phyloP scores from a whole-genome alignment of 495 filamentous ascomycete species.

The Tuber indicum region DNA sequence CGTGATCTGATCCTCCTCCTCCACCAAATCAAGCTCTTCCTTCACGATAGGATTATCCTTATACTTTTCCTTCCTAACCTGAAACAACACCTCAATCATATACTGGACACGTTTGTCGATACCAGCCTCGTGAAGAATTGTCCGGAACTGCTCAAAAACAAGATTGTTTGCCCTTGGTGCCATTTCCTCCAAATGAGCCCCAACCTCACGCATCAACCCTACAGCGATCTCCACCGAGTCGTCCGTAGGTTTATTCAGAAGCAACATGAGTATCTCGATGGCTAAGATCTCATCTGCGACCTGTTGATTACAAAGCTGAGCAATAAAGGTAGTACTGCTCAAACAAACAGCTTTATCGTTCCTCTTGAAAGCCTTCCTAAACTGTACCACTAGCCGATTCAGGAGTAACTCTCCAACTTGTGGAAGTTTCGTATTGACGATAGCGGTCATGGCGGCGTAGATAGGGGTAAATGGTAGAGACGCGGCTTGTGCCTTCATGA shows the following conservation, averaged over 20 bases:
- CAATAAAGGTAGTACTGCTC: slow-evolving; percentile 85
- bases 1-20: slow-evolving; percentile 96
- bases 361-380: slow-evolving; percentile 89
- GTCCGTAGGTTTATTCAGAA: slow-evolving; percentile 90
- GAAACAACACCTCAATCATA: slow-evolving; percentile 97
- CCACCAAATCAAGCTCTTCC: slow-evolving; percentile 89
- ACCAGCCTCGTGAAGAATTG: slow-evolving; percentile 88
- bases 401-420: slow-evolving; percentile 86
- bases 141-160: slow-evolving; percentile 92
- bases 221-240: slow-evolving; percentile 98
- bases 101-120: slow-evolving; percentile 96
- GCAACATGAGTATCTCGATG: slow-evolving; percentile 79
- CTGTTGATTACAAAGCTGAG: slow-evolving; percentile 89
- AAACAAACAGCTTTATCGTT: slow-evolving; percentile 95
- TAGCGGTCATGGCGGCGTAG: slow-evolving; percentile 87
- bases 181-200: slow-evolving; percentile 92
- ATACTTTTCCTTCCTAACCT: slow-evolving; percentile 91
- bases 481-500: slow-evolving; percentile 97
- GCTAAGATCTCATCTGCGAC: slow-evolving; percentile 89
- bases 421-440: slow-evolving; percentile 95
- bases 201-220: slow-evolving; percentile 80
- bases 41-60: slow-evolving; percentile 87
- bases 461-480: slow-evolving; percentile 94
- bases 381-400: slow-evolving; percentile 80
- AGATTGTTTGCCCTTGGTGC: slow-evolving; percentile 72